Conservation (phyloP, 257 asterid genomes). For the Solanum clarkiae region DNA sequence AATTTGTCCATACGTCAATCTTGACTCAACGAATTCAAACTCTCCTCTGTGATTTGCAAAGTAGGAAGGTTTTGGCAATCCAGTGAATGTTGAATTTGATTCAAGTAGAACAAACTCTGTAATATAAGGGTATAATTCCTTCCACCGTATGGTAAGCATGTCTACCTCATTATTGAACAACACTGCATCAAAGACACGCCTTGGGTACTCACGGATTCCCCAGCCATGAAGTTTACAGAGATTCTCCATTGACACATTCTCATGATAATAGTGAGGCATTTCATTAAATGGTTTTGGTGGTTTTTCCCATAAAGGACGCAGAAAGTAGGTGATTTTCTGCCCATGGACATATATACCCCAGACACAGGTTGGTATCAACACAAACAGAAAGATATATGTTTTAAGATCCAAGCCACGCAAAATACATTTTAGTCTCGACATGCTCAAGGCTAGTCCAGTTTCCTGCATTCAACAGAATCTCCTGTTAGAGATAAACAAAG, state of each 20-base stretch:
- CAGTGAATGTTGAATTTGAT: conserved; percentile 78
- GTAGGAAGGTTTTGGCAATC: conserved; percentile 49
- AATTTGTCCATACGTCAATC: conserved; percentile 63
- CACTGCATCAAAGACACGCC: conserved; percentile 78
- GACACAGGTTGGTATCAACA: conserved; percentile 42
- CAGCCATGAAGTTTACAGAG: conserved; percentile 74
- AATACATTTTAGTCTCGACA: conserved; percentile 48
- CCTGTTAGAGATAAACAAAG: background rate
- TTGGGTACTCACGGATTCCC: conserved; percentile 64
- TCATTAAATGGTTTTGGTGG: conserved; percentile 75
- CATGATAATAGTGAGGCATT: conserved; percentile 70
- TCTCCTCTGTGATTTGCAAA: conserved; percentile 34
- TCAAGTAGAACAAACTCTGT: conserved; percentile 63
- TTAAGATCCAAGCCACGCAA: conserved; percentile 53
- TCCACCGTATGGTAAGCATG: conserved; percentile 66
- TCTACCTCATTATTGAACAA: conserved; percentile 72
- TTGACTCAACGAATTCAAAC: conserved; percentile 50
- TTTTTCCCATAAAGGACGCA: conserved; percentile 67
- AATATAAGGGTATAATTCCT: conserved; percentile 62
- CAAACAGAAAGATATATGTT: conserved; percentile 35
- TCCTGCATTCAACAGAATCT: conserved; percentile 26
- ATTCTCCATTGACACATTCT: conserved; percentile 66
- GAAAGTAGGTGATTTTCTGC: conserved; percentile 63
- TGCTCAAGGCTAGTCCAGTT: conserved; percentile 31
- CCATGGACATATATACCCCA: conserved; percentile 50